These are phyloP conservation scores for Asparagopsis taxiformis DNA, from an alignment of 31 red algal species.

Conservation along the genomic window DNA sequence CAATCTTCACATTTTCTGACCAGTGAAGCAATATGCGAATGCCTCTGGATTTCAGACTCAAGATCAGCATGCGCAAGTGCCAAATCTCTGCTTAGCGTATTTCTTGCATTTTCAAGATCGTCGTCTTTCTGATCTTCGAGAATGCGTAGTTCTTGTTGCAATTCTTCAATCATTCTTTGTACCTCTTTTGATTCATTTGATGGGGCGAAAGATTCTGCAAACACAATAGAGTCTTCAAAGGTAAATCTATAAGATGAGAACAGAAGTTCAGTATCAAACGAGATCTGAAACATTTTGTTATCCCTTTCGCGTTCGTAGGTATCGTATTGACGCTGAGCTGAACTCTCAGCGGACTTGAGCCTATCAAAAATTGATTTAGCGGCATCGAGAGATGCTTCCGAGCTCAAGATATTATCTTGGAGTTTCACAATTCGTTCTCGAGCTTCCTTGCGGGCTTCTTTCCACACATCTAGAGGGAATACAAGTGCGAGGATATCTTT, in stretches of 20 bases:
- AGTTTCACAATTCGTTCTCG: constrained; percentile 15
- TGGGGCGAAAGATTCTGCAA: constrained; percentile 14
- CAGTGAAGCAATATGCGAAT: not conserved
- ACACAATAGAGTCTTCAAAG: constrained; percentile 29
- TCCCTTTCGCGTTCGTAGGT: constrained; percentile 24
- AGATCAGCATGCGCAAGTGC: constrained; percentile 5
- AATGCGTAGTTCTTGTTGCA: constrained; percentile 4
- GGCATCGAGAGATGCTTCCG: constrained; percentile 22
- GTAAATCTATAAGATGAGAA: no score
- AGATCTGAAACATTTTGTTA: constrained; percentile 2
- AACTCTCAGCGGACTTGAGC: constrained; percentile 6
- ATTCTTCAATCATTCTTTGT: constrained; percentile 13
- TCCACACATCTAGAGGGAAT: constrained; percentile 51
- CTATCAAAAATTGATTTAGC: constrained; percentile 18
- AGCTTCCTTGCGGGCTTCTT: constrained; percentile 24
- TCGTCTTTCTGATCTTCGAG: constrained; percentile 27
- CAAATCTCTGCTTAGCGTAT: constrained; percentile 13
- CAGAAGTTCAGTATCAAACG: no score
- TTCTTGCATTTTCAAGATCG: constrained; percentile 6
- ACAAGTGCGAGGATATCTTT: constrained; percentile 48
- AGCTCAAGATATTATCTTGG: constrained; percentile 3
- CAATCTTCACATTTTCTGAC: constrained; percentile 29
- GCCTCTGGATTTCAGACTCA: constrained; percentile 1
- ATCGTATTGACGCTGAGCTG: constrained; percentile 8
- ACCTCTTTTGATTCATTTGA: constrained; percentile 4